Conservation (phyloP, 176 grass and related monocot species). For the Zea luxurians region DNA sequence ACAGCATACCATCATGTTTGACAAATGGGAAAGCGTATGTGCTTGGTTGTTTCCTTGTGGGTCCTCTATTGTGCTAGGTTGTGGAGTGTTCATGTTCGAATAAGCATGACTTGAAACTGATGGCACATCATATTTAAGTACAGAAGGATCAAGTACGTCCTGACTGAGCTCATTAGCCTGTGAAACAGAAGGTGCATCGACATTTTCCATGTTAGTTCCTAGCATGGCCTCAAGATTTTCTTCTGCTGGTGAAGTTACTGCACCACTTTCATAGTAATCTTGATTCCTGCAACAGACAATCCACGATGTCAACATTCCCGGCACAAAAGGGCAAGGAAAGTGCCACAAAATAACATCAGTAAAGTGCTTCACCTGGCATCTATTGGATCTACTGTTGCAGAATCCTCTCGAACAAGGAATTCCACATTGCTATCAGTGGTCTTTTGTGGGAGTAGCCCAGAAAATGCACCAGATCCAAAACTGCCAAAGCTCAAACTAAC, state of each 20-base stretch:
- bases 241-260: slow-evolving; percentile 42
- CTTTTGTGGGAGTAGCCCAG: slow-evolving; percentile 75
- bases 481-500: slow-evolving; percentile 92
- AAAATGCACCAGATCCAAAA: slow-evolving; percentile 95
- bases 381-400: slow-evolving; percentile 58
- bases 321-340: neutral
- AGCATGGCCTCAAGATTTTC: slow-evolving; percentile 57
- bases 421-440: slow-evolving; percentile 49
- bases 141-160: slow-evolving; percentile 56
- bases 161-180: slow-evolving; percentile 65
- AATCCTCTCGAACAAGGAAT: slow-evolving; percentile 43
- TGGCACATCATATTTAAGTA: slow-evolving; percentile 79
- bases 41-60: slow-evolving; percentile 73
- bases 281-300: slow-evolving; percentile 60
- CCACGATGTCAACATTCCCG: neutral
- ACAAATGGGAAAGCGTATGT: slow-evolving; percentile 75
- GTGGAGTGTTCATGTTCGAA: slow-evolving; percentile 51
- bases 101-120: slow-evolving; percentile 66
- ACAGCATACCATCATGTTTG: slow-evolving; percentile 72
- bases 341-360: neutral
- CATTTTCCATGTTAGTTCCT: slow-evolving; percentile 54
- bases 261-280: slow-evolving; percentile 62
- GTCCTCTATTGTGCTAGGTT: slow-evolving; percentile 59
- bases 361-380: slow-evolving; percentile 59
- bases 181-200: slow-evolving; percentile 70